Conservation (phyloP, 192 early-diverging fungal genomes). For the Coemansia sp. region DNA sequence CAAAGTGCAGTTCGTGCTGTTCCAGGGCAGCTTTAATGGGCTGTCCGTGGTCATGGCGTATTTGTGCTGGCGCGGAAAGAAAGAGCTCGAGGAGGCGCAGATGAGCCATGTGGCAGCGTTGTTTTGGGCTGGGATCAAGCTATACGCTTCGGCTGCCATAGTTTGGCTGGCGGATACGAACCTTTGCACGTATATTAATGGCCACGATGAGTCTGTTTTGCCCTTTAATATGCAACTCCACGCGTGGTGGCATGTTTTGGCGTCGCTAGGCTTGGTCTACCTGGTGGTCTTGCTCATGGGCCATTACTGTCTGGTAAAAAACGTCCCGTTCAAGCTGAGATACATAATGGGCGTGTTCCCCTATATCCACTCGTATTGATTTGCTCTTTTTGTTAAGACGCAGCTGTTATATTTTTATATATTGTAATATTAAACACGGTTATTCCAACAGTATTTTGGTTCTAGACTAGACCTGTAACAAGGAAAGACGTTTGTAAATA, state of each 20-base stretch:
- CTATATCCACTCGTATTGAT: constrained; percentile 28
- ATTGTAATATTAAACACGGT: not conserved
- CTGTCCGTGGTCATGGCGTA: constrained; percentile 29
- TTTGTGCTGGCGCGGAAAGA: constrained; percentile 43
- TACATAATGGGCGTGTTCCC: constrained; percentile 38
- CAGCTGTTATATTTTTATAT: not conserved
- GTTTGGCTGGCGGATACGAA: constrained; percentile 54
- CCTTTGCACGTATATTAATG: constrained; percentile 51
- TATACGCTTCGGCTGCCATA: constrained; percentile 24
- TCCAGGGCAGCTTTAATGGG: constrained; percentile 52
- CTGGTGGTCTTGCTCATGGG: constrained; percentile 59
- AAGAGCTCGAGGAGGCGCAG: constrained; percentile 24
- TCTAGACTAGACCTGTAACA: no score
- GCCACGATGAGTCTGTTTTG: constrained; percentile 36
- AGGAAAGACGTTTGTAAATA: no score
- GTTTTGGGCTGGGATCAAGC: constrained; percentile 36
- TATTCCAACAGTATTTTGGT: no score
- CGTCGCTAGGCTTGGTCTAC: constrained; percentile 59
- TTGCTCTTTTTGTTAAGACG: not conserved
- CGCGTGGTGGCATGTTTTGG: constrained; percentile 66
- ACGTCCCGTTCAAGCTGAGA: constrained; percentile 37
- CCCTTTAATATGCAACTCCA: constrained; percentile 61
- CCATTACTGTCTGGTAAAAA: constrained; percentile 46
- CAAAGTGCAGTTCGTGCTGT: constrained; percentile 51
- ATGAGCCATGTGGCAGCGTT: constrained; percentile 39